Conservation (phyloP, 176 grass and related monocot species). For the Puya raimondii region DNA sequence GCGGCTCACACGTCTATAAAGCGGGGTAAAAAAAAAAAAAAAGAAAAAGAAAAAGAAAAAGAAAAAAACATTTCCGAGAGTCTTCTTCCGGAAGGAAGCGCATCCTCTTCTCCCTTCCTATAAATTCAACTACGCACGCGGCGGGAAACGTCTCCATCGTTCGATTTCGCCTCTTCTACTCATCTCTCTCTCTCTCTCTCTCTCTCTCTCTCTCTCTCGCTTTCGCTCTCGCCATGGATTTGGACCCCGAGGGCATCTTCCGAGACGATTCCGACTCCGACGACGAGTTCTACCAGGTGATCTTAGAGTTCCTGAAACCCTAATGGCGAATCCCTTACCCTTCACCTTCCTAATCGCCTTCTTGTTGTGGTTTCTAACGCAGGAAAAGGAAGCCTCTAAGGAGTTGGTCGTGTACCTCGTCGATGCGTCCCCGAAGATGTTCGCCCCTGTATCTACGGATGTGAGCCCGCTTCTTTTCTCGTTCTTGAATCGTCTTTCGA, state of each 20-base stretch:
- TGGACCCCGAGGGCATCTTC: constrained; percentile 88
- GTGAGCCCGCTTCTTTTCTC: constrained; percentile 19
- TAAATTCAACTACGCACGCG: too few species aligned
- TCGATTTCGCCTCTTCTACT: too few species aligned
- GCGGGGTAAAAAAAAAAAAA: too few species aligned
- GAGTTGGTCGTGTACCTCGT: constrained; percentile 81
- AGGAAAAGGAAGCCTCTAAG: constrained; percentile 85
- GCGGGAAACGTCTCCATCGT: too few species aligned
- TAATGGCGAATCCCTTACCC: background rate
- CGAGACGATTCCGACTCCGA: constrained; percentile 86
- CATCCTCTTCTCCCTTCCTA: too few species aligned
- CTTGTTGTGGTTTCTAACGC: constrained; percentile 24
- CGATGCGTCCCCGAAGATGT: constrained; percentile 96
- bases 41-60: too few species aligned
- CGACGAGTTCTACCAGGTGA: constrained; percentile 42
- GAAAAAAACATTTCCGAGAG: too few species aligned
- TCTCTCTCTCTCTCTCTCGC: background rate
- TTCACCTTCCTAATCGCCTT: background rate
- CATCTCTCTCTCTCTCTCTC: background rate
- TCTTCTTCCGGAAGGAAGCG: too few species aligned
- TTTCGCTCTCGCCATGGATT: constrained; percentile 53
- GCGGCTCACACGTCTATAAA: too few species aligned
- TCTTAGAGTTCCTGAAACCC: background rate
- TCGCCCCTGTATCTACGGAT: constrained; percentile 32
- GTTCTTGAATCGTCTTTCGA: constrained; percentile 1